Base-by-base conservation (phyloP, 345 rosid genomes). In the Hirschfeldia incana region DNA sequence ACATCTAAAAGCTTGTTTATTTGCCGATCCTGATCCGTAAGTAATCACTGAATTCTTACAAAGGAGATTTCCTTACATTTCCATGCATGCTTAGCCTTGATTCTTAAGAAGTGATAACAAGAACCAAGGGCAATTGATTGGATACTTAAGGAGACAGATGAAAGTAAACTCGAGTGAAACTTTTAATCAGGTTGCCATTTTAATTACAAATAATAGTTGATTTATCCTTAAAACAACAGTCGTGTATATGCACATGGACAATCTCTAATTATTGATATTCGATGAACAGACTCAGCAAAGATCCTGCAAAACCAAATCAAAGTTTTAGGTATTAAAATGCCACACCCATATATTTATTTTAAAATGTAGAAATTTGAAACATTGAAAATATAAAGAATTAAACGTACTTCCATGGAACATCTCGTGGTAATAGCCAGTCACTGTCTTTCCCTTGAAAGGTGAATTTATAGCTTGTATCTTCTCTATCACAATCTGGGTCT, bases 361-460 rank as follows among this genome's bases (percentile, higher is more conserved):
- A 39, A 39, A 39, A 39, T 39, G 46, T 6, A 66, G 27, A 66
- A 5, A 27, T 39, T 39, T 39, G 46, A 39, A 42, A 29, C 11
- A 73, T 12, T 33, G 21, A 21, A 53, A 7, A 53, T 5, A 44
- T 1, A 71, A 3, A 55, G 32, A 58, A 61, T 12, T 34, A 78
- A 64, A 83, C 92, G 7, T 85, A 91, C 94, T 71, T 85, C 97
- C 97, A 91, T 76, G 94, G 92, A 83, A 83, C 83, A 75, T 89
- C 88, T 62, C 86, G 88, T 32, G 82, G 89, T 55, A 81, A 71
- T 69, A 89, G 77, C 92, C 86, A 72, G 64, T 86, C 91, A 61
- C 97, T 94, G 17, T 85, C 85, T 79, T 83, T 84, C 78, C 89
- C 87, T 62, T 85, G 91, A 76, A 89, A 91, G 28, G 84, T 80